phyloP scores from a whole-genome alignment of 441 rosid species.

The Pelargonium myrrhifolium region DNA sequence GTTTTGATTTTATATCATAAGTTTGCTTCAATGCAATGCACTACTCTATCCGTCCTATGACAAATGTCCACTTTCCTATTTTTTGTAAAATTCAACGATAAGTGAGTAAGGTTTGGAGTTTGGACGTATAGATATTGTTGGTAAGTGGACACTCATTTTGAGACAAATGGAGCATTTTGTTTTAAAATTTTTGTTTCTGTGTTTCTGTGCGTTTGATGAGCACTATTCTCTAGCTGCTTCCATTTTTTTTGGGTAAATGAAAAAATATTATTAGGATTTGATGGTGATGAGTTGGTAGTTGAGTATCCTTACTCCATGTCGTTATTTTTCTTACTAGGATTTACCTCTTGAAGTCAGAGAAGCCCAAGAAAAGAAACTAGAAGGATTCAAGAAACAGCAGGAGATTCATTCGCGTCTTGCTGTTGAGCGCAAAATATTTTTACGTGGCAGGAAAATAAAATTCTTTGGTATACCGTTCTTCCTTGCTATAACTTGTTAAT shows the following conservation, averaged over 20 bases:
- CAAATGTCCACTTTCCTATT: no score
- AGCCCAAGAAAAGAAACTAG: conserved; percentile 62
- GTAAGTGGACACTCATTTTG: no score
- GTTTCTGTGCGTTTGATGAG: no score
- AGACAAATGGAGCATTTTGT: no score
- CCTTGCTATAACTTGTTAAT: not conserved
- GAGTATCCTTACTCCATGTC: not conserved
- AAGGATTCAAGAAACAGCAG: conserved; percentile 73
- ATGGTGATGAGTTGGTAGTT: not conserved
- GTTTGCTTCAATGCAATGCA: no score
- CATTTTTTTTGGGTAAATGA: not conserved
- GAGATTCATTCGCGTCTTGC: conserved; percentile 77
- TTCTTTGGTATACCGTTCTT: conserved; percentile 62
- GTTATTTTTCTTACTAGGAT: conserved; percentile 31
- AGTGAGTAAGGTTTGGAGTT: no score
- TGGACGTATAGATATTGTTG: no score
- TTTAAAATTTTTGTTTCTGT: no score
- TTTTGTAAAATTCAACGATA: no score
- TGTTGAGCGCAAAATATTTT: conserved; percentile 76
- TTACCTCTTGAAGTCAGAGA: conserved; percentile 68
- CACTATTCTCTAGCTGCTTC: no score
- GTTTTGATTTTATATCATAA: no score
- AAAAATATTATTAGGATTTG: not conserved
- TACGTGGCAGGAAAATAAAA: conserved; percentile 80
- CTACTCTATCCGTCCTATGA: no score